Conservation (phyloP, 2,329 filamentous ascomycete species). For the Apiospora sp. region DNA sequence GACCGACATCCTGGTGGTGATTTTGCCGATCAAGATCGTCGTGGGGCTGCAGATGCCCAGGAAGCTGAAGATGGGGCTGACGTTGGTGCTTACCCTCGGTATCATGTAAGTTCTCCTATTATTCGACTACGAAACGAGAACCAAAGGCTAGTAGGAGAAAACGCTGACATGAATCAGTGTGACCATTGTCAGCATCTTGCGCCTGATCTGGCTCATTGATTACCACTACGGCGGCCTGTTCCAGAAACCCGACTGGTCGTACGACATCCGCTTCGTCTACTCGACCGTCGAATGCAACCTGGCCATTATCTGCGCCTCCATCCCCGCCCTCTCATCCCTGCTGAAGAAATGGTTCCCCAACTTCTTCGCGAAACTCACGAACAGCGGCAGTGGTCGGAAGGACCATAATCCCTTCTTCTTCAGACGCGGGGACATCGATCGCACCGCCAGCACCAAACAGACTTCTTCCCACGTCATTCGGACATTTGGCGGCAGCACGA, state of each 20-base stretch:
- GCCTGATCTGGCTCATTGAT: constrained; percentile 38
- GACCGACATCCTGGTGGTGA: constrained; percentile 35
- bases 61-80: constrained; percentile 31
- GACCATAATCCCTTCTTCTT: neutral
- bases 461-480: constrained; percentile 2
- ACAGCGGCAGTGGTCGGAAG: neutral
- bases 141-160: neutral
- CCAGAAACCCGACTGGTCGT: constrained; percentile 37
- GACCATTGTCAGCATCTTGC: constrained; percentile 40
- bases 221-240: constrained; percentile 31
- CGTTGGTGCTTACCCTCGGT: constrained; percentile 26
- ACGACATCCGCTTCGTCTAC: constrained; percentile 41
- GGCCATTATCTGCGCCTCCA: constrained; percentile 48
- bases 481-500: neutral
- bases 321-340: constrained; percentile 40
- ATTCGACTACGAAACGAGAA: neutral
- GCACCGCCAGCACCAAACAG: too few species aligned
- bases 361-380: neutral
- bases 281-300: constrained; percentile 48
- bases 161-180: constrained; percentile 30
- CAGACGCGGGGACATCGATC: neutral
- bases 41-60: constrained; percentile 30
- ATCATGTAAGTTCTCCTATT: constrained; percentile 2
- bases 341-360: neutral
- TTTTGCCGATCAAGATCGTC: constrained; percentile 34